phyloP scores from a whole-genome alignment of 371 early-diverging fungal species.

The Dichotomocladium elegans region DNA sequence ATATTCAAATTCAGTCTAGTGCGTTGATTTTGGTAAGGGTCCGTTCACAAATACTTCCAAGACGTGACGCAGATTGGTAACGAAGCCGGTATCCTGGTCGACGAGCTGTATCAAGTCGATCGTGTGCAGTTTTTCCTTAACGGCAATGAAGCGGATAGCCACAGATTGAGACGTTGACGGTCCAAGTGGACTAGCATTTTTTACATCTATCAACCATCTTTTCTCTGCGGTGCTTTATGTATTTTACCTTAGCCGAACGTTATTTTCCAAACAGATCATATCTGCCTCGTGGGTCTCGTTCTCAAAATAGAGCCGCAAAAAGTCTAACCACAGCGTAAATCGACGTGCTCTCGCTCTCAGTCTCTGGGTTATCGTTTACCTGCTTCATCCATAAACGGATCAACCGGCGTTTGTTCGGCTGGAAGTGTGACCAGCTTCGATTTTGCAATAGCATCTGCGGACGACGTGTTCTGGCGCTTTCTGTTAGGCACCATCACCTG shows the following conservation, averaged over 20 bases:
- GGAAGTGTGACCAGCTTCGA: conserved; percentile 46
- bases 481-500: conserved; percentile 65
- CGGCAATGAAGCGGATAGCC: conserved; percentile 75
- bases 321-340: conserved; percentile 29
- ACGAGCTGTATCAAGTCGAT: conserved; percentile 69
- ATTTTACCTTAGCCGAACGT: conserved; percentile 54
- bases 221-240: neutral
- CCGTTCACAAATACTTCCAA: conserved; percentile 41
- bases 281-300: conserved; percentile 69
- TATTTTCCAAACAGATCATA: conserved; percentile 71
- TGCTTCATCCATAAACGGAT: conserved; percentile 62
- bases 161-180: conserved; percentile 68
- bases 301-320: conserved; percentile 58
- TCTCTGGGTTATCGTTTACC: conserved; percentile 18
- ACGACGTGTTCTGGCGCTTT: conserved; percentile 41
- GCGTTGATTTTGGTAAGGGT: neutral
- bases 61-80: conserved; percentile 60
- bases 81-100: conserved; percentile 66
- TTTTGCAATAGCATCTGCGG: conserved; percentile 26
- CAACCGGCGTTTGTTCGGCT: conserved; percentile 36
- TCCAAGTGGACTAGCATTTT: conserved; percentile 61
- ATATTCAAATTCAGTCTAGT: too few relatives aligned
- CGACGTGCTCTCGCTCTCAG: neutral
- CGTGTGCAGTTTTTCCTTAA: conserved; percentile 67
- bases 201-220: too few relatives aligned